Evolutionary conservation across 345 rosid species (phyloP).

Genomic region (Aegle marmelos): DNA sequence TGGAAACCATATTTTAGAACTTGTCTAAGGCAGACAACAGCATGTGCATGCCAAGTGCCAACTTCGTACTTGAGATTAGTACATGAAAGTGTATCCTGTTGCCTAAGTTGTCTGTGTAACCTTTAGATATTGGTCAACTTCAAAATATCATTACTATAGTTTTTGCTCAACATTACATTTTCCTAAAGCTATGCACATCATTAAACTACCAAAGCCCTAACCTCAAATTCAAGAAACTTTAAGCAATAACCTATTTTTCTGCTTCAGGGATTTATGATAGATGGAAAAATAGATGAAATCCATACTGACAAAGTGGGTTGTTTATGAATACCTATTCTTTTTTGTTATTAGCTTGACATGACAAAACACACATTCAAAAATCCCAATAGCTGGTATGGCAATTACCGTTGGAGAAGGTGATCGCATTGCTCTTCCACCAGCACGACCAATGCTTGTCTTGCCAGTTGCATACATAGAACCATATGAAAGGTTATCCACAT

Average conservation of each 20-base stretch:
- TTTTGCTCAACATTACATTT: not conserved
- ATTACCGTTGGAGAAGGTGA: constrained; percentile 40
- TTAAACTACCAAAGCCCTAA: not conserved
- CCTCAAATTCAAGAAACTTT: not conserved
- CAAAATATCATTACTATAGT: not conserved
- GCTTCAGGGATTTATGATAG: not conserved
- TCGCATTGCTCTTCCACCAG: constrained; percentile 30
- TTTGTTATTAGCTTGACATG: not conserved
- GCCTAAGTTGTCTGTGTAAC: not conserved
- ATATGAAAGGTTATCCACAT: constrained; percentile 22
- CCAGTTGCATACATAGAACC: constrained; percentile 24
- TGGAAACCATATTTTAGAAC: not conserved
- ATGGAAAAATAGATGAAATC: not conserved
- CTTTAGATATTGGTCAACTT: not conserved
- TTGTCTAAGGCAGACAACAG: not conserved
- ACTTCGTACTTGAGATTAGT: not conserved
- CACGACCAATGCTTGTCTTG: constrained; percentile 28
- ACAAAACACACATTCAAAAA: not conserved
- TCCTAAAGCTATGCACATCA: not conserved
- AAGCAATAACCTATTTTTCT: not conserved
- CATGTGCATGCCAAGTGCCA: not conserved
- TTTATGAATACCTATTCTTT: not conserved
- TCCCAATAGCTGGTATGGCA: not conserved
- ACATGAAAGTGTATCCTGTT: not conserved
- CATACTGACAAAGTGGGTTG: not conserved